Conservation (phyloP, 202 grass and related monocot genomes). For the Elaeis oleifera region DNA sequence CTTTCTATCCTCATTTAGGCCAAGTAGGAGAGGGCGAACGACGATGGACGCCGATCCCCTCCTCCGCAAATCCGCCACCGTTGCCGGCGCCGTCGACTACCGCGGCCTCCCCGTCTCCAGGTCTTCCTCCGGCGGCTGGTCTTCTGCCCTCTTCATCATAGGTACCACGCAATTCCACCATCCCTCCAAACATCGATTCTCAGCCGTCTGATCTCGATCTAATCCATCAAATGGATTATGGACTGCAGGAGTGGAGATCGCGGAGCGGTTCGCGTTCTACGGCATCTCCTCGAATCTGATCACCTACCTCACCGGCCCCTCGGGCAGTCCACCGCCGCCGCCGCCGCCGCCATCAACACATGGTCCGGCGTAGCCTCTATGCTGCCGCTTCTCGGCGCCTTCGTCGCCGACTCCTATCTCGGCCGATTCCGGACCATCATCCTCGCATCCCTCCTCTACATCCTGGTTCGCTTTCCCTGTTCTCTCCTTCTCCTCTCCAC, state of each 20-base stretch:
- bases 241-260: slow-evolving; percentile 30
- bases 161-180: neutral
- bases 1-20: no score
- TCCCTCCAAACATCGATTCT: neutral
- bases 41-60: neutral
- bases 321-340: slow-evolving; percentile 40
- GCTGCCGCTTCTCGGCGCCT: slow-evolving; percentile 46
- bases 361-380: slow-evolving; percentile 33
- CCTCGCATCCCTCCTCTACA: slow-evolving; percentile 35
- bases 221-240: no score
- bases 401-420: slow-evolving; percentile 43
- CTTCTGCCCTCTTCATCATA: slow-evolving; percentile 33
- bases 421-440: slow-evolving; percentile 38
- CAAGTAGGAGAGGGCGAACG: no score
- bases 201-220: neutral
- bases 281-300: slow-evolving; percentile 55
- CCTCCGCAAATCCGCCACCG: neutral
- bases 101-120: slow-evolving; percentile 21
- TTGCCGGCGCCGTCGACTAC: slow-evolving; percentile 27
- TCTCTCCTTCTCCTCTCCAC: neutral
- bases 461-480: slow-evolving; percentile 7
- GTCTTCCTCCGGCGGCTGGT: slow-evolving; percentile 23
- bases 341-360: slow-evolving; percentile 44
- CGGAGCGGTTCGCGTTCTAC: slow-evolving; percentile 39
- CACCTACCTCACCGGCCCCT: slow-evolving; percentile 52